Evolutionary conservation across 1,284 basidiomycete genomes (phyloP), one percentile per base, ranked within the genome.

Genomic region (Trametes hirsuta): DNA sequence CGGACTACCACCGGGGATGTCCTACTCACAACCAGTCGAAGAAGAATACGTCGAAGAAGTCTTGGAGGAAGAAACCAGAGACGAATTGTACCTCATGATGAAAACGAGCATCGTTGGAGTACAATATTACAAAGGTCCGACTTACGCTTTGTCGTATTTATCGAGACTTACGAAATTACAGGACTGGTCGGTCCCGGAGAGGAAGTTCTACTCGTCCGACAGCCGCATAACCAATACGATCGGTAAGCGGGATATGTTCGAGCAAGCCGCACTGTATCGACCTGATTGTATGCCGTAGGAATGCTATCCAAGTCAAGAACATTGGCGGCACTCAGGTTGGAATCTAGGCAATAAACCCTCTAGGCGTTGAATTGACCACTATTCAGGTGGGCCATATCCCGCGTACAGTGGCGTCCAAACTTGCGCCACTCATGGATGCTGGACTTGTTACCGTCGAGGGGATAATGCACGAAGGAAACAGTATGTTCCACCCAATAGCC

Each of bases 231-330:
- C 70, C 65, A 58, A 59, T 90, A 86, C 66, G 93, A 94, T 66
- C 74, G 77, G 83, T 90, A 75, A 53, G 77, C 70, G 53, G 65
- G 10, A 66, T 36, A 2, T 6, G 4, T 44, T 3, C 1, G 6
- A 5, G 15, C 22, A 1, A 44, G 30, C 30, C 8, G 14, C 9
- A 12, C 42, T 30, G 11, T 45, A 1, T 12, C 5, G 30, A 9
- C 10, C 48, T 53, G 36, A 60, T 10, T 35, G 5, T 47, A 30
- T 25, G 1, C 5, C 56, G 22, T 15, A 89, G 87, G 24, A 91
- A 92, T 72, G 88, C 88, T 1, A 89, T 93, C 30, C 84, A 90
- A 76, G 92, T 94, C 10, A 79, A 84, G 69, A 95, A 95, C 67
- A 93, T 93, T 35, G 77, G 80, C 1, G 77, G 81, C 0, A 75